These are phyloP conservation scores for Tillandsia fasciculata DNA, from an alignment of 176 grass and related monocot genomes.

Conservation along the genomic window DNA sequence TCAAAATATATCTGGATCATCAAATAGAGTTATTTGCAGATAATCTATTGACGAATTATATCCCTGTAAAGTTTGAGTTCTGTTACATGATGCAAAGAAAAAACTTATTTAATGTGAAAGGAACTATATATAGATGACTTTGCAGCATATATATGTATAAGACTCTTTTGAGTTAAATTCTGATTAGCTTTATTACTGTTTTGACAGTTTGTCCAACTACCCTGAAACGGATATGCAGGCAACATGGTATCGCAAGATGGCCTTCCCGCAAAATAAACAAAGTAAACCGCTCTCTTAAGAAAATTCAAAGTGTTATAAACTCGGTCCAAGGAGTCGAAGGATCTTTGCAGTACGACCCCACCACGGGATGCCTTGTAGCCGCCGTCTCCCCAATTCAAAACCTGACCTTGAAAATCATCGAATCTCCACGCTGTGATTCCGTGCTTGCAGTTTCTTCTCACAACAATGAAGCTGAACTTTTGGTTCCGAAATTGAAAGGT, in stretches of 20 bases:
- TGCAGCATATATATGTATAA: background rate
- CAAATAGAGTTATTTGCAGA: no score
- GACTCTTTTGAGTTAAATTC: background rate
- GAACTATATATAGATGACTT: background rate
- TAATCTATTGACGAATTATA: no score
- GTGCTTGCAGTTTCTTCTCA: background rate
- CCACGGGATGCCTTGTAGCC: constrained; percentile 64
- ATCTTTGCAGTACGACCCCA: constrained; percentile 75
- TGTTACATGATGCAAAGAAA: no score
- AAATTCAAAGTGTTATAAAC: constrained; percentile 90
- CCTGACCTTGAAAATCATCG: background rate
- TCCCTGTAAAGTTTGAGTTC: no score
- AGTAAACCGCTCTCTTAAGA: constrained; percentile 88
- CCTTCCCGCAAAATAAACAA: constrained; percentile 99
- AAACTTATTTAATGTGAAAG: no score
- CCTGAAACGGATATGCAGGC: constrained; percentile 88
- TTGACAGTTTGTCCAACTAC: constrained; percentile 93
- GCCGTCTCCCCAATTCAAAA: constrained; percentile 37
- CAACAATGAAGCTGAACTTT: background rate
- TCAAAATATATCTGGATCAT: no score
- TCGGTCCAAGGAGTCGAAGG: constrained; percentile 71
- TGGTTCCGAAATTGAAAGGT: constrained; percentile 36
- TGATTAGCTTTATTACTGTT: constrained; percentile 2
- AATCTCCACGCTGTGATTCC: background rate
- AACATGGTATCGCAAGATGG: constrained; percentile 90